A percentile compares a stretch with the other conserved stretches of the same genome.
Conservation (phyloP, 495 filamentous ascomycete genomes). For the Collariella sp. region DNA sequence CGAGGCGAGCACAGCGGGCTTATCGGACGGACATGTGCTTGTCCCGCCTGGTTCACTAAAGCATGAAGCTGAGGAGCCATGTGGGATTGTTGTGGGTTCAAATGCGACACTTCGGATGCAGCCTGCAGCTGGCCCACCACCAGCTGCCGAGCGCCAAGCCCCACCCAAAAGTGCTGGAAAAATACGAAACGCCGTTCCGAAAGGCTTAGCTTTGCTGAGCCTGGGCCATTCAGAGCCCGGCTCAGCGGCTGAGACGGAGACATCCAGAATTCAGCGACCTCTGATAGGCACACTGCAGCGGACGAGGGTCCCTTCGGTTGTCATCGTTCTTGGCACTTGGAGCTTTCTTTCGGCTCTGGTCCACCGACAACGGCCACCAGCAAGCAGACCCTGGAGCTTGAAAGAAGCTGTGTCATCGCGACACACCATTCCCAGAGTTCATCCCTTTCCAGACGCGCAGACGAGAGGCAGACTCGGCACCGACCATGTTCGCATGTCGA, state of each 20-base stretch:
- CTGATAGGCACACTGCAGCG: neutral
- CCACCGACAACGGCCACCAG: neutral
- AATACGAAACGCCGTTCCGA: neutral
- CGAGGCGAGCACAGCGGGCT: no score
- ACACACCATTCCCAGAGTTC: neutral
- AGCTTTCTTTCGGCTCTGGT: neutral
- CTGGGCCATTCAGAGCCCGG: neutral
- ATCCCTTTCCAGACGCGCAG: neutral
- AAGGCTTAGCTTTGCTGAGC: neutral
- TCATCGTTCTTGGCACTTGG: neutral
- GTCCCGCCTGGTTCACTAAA: neutral
- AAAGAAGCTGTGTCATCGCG: neutral
- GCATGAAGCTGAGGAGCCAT: neutral
- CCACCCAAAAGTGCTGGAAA: neutral
- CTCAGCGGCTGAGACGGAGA: no score
- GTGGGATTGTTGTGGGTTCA: neutral
- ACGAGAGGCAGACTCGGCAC: neutral
- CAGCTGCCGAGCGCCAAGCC: neutral
- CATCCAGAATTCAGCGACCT: neutral
- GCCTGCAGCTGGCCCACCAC: neutral
- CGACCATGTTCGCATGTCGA: conserved; percentile 25
- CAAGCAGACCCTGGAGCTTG: neutral
- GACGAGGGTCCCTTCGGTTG: neutral
- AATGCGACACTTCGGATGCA: neutral
- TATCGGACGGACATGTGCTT: conserved; percentile 3